Evolutionary conservation across 257 asterid species (phyloP).

Genomic region (Jaltomata sinuosa): DNA sequence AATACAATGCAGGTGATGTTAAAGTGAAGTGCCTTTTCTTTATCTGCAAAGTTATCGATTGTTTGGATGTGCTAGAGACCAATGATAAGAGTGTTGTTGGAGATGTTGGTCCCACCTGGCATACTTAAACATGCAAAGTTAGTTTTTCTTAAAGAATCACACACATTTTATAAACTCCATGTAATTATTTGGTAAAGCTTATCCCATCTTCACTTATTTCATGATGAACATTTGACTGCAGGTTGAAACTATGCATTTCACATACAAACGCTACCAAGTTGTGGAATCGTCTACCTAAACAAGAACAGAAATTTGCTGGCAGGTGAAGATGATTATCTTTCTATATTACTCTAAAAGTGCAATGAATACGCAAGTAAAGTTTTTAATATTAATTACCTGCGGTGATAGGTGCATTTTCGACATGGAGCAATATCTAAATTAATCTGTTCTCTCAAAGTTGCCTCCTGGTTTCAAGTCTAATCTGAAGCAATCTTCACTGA

Average conservation of each 20-base stretch:
- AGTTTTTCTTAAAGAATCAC: neutral
- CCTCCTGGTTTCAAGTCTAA: neutral
- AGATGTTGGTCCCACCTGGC: neutral
- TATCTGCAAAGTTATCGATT: neutral
- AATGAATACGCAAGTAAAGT: neutral
- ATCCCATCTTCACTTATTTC: neutral
- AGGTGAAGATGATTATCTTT: constrained; percentile 24
- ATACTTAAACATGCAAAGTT: neutral
- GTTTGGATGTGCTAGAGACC: neutral
- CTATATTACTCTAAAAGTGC: neutral
- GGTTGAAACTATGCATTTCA: constrained; percentile 64
- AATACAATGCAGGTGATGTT: neutral
- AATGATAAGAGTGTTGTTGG: neutral
- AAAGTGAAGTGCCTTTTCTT: neutral
- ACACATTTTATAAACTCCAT: neutral
- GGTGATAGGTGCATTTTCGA: constrained; percentile 48
- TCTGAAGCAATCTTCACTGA: neutral
- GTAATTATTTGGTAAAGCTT: neutral
- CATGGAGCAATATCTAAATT: constrained; percentile 46
- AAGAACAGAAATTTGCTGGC: constrained; percentile 50
- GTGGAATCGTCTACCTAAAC: constrained; percentile 49
- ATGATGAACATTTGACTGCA: constrained; percentile 12
- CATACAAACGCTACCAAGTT: constrained; percentile 45
- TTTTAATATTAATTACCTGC: neutral
- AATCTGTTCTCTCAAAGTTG: constrained; percentile 64